phyloP scores from a whole-genome alignment of 352 stramenopile species.

The Phytopythium oedochilum region DNA sequence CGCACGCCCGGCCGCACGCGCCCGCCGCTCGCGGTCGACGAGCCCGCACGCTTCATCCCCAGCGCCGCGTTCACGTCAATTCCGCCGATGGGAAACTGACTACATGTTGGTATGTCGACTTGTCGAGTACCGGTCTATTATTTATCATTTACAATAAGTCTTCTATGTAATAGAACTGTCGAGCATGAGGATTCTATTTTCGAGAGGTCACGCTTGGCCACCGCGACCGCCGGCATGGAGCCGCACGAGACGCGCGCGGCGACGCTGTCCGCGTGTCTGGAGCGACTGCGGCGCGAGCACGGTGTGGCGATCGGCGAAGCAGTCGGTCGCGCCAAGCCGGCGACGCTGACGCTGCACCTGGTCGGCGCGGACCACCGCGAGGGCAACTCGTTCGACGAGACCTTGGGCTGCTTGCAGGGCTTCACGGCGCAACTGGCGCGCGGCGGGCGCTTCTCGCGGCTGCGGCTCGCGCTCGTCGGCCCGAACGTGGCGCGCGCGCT shows the following conservation, averaged over 20 bases:
- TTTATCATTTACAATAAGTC: no score
- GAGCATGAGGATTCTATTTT: no score
- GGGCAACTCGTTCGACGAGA: constrained; percentile 54
- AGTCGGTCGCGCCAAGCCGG: no score
- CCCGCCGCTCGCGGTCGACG: background rate
- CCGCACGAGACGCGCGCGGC: constrained; percentile 21
- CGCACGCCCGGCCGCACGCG: constrained; percentile 3
- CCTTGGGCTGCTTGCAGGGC: constrained; percentile 43
- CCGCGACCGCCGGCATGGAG: background rate
- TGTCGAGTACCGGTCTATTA: no score
- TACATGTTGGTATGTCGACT: no score
- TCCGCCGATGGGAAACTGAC: no score
- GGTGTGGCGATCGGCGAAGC: background rate
- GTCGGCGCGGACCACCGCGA: constrained; percentile 76
- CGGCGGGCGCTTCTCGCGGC: constrained; percentile 22
- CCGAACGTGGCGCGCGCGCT: constrained; percentile 65
- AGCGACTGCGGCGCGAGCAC: constrained; percentile 19
- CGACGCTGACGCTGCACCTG: constrained; percentile 57
- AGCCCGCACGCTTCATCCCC: constrained; percentile 1
- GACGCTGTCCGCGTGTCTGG: constrained; percentile 26
- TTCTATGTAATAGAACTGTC: no score
- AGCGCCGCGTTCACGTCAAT: no score
- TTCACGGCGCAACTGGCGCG: constrained; percentile 39
- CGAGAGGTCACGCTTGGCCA: no score
- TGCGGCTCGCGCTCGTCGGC: constrained; percentile 65